Conservation (phyloP, 768 basidiomycete genomes). For the Lyophyllum shimeji region DNA sequence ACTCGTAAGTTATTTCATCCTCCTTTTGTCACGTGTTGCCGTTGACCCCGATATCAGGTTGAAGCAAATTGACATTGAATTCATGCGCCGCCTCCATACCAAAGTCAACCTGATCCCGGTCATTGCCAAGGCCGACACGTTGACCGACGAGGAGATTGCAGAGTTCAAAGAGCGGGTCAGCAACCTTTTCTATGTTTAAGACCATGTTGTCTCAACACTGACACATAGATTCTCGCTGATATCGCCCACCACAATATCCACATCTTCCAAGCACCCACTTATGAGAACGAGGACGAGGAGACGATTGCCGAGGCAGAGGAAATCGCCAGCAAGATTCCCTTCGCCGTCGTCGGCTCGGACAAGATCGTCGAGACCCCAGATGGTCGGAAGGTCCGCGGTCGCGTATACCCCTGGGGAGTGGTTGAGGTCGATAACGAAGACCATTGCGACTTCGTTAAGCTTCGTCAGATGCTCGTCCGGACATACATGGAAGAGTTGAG, state of each 20-base stretch:
- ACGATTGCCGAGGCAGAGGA: constrained; percentile 96
- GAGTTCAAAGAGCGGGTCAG: constrained; percentile 91
- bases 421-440: constrained; percentile 99
- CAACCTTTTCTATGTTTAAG: constrained; percentile 7
- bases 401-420: constrained; percentile 97
- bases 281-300: constrained; percentile 99
- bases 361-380: constrained; percentile 77
- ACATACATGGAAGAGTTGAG: constrained; percentile 99
- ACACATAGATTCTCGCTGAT: constrained; percentile 78
- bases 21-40: neutral
- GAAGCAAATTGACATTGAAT: constrained; percentile 98
- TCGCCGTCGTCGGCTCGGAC: constrained; percentile 97
- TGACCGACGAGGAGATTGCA: constrained; percentile 94
- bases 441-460: constrained; percentile 99
- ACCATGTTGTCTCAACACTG: constrained; percentile 1
- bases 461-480: constrained; percentile 98
- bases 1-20: constrained; percentile 68
- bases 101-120: constrained; percentile 98
- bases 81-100: constrained; percentile 96
- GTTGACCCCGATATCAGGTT: constrained; percentile 50
- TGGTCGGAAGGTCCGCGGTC: constrained; percentile 91
- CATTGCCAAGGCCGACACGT: constrained; percentile 96
- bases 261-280: constrained; percentile 97
- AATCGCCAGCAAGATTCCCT: constrained; percentile 97
- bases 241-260: constrained; percentile 95